Base-by-base conservation (phyloP, 1,139 yeast genomes). In the Candida dubliniensis region DNA sequence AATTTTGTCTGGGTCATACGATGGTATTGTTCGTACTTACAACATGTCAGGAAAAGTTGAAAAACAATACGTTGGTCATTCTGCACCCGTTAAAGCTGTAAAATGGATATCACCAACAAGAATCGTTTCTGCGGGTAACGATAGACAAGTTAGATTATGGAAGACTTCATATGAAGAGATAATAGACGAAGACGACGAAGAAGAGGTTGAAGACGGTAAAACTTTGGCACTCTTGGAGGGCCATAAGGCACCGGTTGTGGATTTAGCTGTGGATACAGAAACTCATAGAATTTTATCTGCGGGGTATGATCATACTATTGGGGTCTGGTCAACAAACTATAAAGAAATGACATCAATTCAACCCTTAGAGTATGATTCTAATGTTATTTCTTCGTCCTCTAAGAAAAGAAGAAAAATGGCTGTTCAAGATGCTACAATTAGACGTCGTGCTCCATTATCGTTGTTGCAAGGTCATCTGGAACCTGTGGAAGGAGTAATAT, bases 11-110 rank as follows among this genome's bases (percentile, higher is more conserved):
- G 99, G 99, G 23, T 83, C 96, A 1, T 93, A 91, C 59, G 99
- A 93, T 63, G 98, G 98, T 51, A 79, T 91, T 35, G 96, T 93
- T 23, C 79, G 98, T 55, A 81, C 95, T 10, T 93, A 93, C 82
- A 85, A 88, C 60, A 68, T 81, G 67, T 78, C 90, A 11, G 98
- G 97, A n/a, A 74, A 79, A 41, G 86, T 91, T 13, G 85, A 84
- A 55, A 82, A 86, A 54, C 96, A 89, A 61, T 80, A 84, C 55
- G 79, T 81, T 38, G 98, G 97, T 13, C 99, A 93, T 64, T 81
- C 86, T 23, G 96, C 87, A 23, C 84, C 97, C 4, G 81, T 93
- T 46, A 84, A 87, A 62, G 76, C 87, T 11, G 96, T 89, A 31
- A 77, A 82, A 56, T 90, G 95, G 85, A 71, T 86, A 38, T 76